Conservation (phyloP, 2,329 filamentous ascomycete genomes). For the Aspergillus sp. region DNA sequence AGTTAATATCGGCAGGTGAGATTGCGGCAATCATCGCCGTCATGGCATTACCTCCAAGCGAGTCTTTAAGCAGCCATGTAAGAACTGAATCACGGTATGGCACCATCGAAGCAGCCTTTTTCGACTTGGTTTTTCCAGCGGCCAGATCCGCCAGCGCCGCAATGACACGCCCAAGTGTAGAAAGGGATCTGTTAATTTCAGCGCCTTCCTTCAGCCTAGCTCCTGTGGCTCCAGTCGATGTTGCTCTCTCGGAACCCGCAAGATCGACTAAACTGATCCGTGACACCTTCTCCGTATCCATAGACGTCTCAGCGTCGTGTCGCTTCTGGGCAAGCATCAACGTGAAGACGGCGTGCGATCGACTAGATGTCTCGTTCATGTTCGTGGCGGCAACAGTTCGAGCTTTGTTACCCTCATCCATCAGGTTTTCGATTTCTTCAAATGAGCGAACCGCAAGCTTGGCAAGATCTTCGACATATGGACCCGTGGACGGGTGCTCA, state of each 20-base stretch:
- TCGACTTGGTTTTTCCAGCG: constrained; percentile 61
- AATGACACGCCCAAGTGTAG: constrained; percentile 95
- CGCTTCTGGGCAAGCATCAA: constrained; percentile 93
- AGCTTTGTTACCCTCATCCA: constrained; percentile 99
- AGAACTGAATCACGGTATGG: constrained; percentile 96
- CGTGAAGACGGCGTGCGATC: constrained; percentile 97
- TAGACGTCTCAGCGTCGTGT: constrained; percentile 85
- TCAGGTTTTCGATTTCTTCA: constrained; percentile 91
- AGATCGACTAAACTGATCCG: constrained; percentile 98
- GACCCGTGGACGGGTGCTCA: constrained; percentile 95
- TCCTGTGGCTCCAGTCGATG: constrained; percentile 93
- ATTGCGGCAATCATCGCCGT: constrained; percentile 99
- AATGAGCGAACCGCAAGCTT: constrained; percentile 94
- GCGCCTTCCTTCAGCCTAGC: constrained; percentile 95
- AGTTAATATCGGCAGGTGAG: constrained; percentile 97
- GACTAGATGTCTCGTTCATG: constrained; percentile 99
- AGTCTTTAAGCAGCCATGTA: constrained; percentile 97
- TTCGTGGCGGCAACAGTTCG: constrained; percentile 97
- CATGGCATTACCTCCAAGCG: constrained; percentile 96
- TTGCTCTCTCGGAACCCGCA: constrained; percentile 94
- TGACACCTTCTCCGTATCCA: constrained; percentile 96
- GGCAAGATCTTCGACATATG: constrained; percentile 96
- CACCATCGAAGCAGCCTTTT: constrained; percentile 73
- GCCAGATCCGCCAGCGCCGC: constrained; percentile 90
- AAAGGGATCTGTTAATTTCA: constrained; percentile 96